phyloP scores from a whole-genome alignment of 306 rosid genomes.

The Cucumis sativus region Cucumber_9930_V3 NC_026660.2:4777501-4778000 shows the following conservation, averaged over 20 bases:
- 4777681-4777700: neutral
- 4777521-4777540: neutral
- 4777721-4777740: neutral
- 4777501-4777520: neutral
- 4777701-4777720: neutral
- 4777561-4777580: neutral
- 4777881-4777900: conserved; percentile 37
- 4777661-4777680: neutral
- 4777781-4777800: conserved; percentile 39
- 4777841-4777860: conserved; percentile 19
- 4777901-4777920: conserved; percentile 40
- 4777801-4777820: conserved; percentile 17
- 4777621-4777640: neutral
- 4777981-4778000: conserved; percentile 27
- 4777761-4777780: conserved; percentile 22
- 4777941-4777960: neutral
- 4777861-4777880: conserved; percentile 16
- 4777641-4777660: neutral
- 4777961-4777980: neutral
- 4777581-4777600: neutral
- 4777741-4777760: conserved; percentile 7
- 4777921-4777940: conserved; percentile 12
- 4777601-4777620: neutral
- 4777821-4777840: conserved; percentile 19
- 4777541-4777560: neutral